Evolutionary conservation across 2,329 filamentous ascomycete genomes (phyloP).

Genomic region (Claviceps citrina): DNA sequence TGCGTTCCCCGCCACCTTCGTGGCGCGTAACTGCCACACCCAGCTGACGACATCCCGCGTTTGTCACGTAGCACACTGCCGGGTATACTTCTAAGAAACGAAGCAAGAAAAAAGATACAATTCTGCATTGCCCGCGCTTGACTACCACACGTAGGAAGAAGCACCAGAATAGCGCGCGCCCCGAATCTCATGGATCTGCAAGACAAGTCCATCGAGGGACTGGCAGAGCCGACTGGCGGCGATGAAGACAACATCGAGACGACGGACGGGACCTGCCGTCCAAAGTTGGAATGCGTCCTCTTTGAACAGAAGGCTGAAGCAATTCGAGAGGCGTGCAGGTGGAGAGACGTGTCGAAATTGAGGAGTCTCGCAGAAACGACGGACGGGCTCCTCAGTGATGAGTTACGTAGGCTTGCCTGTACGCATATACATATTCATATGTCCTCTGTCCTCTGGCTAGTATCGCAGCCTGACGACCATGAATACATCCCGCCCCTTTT

Average conservation of each 20-base stretch:
- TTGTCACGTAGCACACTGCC: neutral
- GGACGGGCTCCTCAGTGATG: slow-evolving; percentile 53
- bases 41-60: neutral
- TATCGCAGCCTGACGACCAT: slow-evolving; percentile 1
- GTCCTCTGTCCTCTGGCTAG: slow-evolving; percentile 2
- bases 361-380: slow-evolving; percentile 42
- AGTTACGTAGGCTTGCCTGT: slow-evolving; percentile 63
- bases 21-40: neutral
- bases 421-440: slow-evolving; percentile 14
- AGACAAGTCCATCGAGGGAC: slow-evolving; percentile 3
- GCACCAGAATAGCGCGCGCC: neutral
- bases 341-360: slow-evolving; percentile 40
- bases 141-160: neutral
- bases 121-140: neutral
- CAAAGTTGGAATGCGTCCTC: slow-evolving; percentile 2
- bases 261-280: slow-evolving; percentile 4
- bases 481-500: neutral
- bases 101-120: neutral
- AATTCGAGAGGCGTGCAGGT: slow-evolving; percentile 41
- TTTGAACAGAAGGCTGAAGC: slow-evolving; percentile 1
- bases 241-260: slow-evolving; percentile 1
- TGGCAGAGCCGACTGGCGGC: slow-evolving; percentile 3
- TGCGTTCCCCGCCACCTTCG: neutral
- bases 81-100: neutral
- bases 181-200: slow-evolving; percentile 9